A percentile compares a stretch with the other conserved stretches of the same genome.
phyloP scores from a whole-genome alignment of 352 stramenopile species.

The Phytophthora europaea region DNA sequence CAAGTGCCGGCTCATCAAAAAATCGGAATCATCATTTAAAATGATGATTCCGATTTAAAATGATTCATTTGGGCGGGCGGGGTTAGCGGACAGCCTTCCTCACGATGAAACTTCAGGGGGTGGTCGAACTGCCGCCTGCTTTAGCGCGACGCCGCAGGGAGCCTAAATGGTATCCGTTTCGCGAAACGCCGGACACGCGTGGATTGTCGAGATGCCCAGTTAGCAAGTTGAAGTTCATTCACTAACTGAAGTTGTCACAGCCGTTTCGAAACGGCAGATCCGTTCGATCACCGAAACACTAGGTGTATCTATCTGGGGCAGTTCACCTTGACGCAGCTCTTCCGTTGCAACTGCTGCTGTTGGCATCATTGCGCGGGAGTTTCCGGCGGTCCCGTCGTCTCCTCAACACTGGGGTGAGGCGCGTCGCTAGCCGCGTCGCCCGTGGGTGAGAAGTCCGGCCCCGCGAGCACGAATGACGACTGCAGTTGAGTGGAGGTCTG shows the following conservation, averaged over 20 bases:
- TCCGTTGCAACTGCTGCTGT: neutral
- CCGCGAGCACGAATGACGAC: constrained; percentile 60
- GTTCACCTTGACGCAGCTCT: neutral
- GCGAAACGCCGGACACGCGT: neutral
- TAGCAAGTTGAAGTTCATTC: constrained; percentile 19
- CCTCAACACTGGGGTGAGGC: constrained; percentile 1
- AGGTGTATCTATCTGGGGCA: neutral
- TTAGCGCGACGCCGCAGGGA: neutral
- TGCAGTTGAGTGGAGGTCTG: constrained; percentile 34
- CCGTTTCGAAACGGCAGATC: constrained; percentile 30
- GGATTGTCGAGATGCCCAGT: constrained; percentile 15
- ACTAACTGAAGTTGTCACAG: constrained; percentile 11
- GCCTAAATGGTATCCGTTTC: constrained; percentile 9
- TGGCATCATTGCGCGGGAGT: constrained; percentile 5
- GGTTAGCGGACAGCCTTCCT: neutral
- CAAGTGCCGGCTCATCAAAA: constrained; percentile 1
- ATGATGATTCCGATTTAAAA: no score
- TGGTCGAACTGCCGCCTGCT: constrained; percentile 2
- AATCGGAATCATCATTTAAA: neutral
- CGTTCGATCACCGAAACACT: constrained; percentile 4
- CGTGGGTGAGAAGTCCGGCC: constrained; percentile 18
- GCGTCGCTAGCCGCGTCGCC: neutral
- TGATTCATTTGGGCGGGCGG: no score
- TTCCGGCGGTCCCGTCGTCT: constrained; percentile 1
- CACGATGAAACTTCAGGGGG: neutral